Base-by-base conservation (phyloP, 768 basidiomycete species). In the Hypholoma sublateritium region DNA sequence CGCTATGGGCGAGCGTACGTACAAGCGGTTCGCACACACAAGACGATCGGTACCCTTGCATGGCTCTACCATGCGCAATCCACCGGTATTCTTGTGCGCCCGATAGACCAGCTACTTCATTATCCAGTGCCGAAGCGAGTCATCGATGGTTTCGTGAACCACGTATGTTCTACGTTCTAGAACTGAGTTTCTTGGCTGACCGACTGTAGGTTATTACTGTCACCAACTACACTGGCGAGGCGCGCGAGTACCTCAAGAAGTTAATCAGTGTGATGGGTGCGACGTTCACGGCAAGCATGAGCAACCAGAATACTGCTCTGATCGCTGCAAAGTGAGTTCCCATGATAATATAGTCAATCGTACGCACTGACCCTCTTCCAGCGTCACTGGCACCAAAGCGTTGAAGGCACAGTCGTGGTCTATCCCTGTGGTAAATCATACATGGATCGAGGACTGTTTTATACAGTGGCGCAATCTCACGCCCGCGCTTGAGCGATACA, bases 391-490 rank as follows among this genome's bases (percentile, higher is more conserved):
- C 21, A 77, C 70, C 1, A 97, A 97, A 72, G 86, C 89, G 0
- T 72, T 73, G 6, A 90, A 89, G 64, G 92, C 93, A 0, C 74
- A 77, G 7, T 74, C 83, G 0, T 96, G 95, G 95, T 83, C 82
- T 0, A 89, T 95, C 59, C 88, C 93, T 0, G 77, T 95, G 56
- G 88, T 95, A 11, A 96, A 94, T 62, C 95, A 98, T 63, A 79
- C 81, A 0, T 97, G 93, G 93, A 77, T 97, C 3, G 95, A 97
- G 66, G 92, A 95, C 59, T 95, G 92, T 67, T 90, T 95, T 65
- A 72, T 85, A 19, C 79, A 85, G 50, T 97, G 95, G 94, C 80
- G 81, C 46, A 78, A 80, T 34, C 74, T 91, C 56, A 86, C 87
- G 0, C 79, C 83, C 12, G 86, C 81, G 0, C 70, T 78, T 16